These are phyloP conservation scores for Zizania latifolia DNA, from an alignment of 176 grass and related monocot species.

Conservation along the genomic window DNA sequence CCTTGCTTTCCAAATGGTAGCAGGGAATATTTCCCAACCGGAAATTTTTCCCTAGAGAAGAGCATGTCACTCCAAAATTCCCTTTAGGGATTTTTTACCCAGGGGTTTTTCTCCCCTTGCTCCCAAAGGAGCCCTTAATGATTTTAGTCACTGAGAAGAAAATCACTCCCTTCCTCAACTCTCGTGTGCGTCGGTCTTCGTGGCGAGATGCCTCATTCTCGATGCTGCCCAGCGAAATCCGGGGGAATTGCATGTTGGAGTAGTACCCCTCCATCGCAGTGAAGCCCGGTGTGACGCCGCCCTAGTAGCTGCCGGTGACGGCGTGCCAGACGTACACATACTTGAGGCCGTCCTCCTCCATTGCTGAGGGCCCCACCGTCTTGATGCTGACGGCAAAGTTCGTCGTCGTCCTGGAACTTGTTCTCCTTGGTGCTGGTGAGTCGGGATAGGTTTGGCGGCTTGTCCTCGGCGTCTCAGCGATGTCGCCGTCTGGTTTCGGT, in stretches of 20 bases:
- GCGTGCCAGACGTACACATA: slow-evolving; percentile 95
- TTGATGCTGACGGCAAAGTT: slow-evolving; percentile 53
- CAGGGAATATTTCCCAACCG: too few species aligned
- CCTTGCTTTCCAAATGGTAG: too few species aligned
- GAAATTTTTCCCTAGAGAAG: too few species aligned
- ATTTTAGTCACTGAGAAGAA: too few species aligned
- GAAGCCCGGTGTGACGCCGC: slow-evolving; percentile 58
- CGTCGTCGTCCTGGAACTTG: slow-evolving; percentile 61
- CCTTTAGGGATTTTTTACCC: too few species aligned
- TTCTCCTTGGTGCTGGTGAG: slow-evolving; percentile 89
- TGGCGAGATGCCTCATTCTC: slow-evolving; percentile 72
- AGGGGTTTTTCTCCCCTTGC: too few species aligned
- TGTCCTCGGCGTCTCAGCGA: background rate
- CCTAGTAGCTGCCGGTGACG: slow-evolving; percentile 95
- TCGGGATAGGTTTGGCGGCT: slow-evolving; percentile 9
- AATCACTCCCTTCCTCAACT: too few species aligned
- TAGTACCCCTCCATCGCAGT: slow-evolving; percentile 56
- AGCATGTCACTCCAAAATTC: too few species aligned
- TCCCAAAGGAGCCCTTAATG: too few species aligned
- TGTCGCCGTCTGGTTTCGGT: background rate
- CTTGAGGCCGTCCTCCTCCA: slow-evolving; percentile 74
- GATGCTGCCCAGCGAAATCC: slow-evolving; percentile 60
- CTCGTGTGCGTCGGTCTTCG: slow-evolving; percentile 76
- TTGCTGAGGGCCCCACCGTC: slow-evolving; percentile 53
- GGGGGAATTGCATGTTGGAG: slow-evolving; percentile 64